These are phyloP conservation scores for Daldinia grandis DNA, from an alignment of 495 filamentous ascomycete species.

Conservation along the genomic window DNA sequence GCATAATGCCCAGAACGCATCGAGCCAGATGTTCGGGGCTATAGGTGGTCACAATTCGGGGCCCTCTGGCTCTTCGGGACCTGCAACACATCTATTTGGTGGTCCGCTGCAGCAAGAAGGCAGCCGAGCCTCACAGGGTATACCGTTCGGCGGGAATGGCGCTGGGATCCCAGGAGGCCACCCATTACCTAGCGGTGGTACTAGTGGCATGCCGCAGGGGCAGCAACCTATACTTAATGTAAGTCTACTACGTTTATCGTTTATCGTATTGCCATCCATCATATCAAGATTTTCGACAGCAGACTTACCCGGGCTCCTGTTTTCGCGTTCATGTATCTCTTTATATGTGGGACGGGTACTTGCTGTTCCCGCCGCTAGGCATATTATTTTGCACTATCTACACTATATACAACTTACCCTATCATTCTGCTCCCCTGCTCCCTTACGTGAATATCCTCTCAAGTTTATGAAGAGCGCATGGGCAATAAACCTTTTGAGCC, in stretches of 20 bases:
- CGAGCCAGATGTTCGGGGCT: constrained; percentile 69
- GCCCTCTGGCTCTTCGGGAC: constrained; percentile 49
- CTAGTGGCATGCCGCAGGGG: constrained; percentile 68
- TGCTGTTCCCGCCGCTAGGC: constrained; percentile 10
- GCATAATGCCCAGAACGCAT: constrained; percentile 69
- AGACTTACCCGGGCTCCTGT: background rate
- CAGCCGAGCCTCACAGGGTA: constrained; percentile 55
- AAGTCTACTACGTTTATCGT: constrained; percentile 48
- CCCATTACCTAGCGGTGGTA: constrained; percentile 49
- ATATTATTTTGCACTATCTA: constrained; percentile 8
- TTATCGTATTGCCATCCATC: background rate
- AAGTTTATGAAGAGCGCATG: background rate
- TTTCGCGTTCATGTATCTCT: background rate
- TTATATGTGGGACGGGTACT: constrained; percentile 12
- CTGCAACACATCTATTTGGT: constrained; percentile 54
- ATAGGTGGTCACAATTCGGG: constrained; percentile 52
- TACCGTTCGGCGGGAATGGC: constrained; percentile 51
- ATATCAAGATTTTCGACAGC: background rate
- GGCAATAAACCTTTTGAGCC: background rate
- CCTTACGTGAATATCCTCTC: background rate
- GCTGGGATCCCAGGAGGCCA: constrained; percentile 41
- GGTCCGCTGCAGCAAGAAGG: constrained; percentile 60
- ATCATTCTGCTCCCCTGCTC: background rate
- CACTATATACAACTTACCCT: background rate
- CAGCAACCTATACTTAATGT: constrained; percentile 96